Evolutionary conservation across 768 basidiomycete species (phyloP), one percentile per base, ranked within the genome.

Genomic region (Krasilnikovozyma curviuscula): DNA sequence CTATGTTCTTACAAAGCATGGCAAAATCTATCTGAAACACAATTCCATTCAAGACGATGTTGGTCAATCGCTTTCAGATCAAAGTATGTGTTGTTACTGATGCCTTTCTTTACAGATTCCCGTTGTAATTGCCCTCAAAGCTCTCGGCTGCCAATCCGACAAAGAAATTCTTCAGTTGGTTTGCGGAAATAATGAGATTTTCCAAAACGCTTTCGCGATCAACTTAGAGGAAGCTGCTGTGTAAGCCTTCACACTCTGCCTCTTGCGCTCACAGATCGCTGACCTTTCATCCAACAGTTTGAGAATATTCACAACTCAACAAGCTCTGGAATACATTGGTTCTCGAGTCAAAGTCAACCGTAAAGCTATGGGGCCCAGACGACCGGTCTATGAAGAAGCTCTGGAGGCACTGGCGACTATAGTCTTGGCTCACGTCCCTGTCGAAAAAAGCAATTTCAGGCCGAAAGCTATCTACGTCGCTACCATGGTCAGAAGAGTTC

Each of bases 401-500:
- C 65, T 93, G 41, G 89, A 95, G 60, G 88, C 88, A 3, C 71
- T 97, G n/a, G 88, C 91, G 0, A 91, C 91, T 1, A 91, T 98
- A 59, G 84, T 97, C 1, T 73, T 98, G 18, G 89, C 88, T 3
- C 93, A 98, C 62, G 86, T 98, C 2, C 84, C 88, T 3, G 86
- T 98, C 19, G 71, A 75, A 37, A 78, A 80, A 16, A 69, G 93
- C 40, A 84, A 97, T 66, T 83, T 97, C 61, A 71, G 82, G 42
- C 73, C 85, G 9, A 98, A 98, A 63, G 88, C 86, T 18, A 82
- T 97, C 55, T 97, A 95, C 61, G 82, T 95, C 28, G 91, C 85
- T 1, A 91, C 85, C 2, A 98, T 98, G 93, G 88, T 85, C 1
- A 73, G 91, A 16, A 72, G 93, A 39, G 93, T 98, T 12, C 69